Evolutionary conservation across 1,139 yeast species (phyloP).

Genomic region (Suhomyces bolitotheri): DNA sequence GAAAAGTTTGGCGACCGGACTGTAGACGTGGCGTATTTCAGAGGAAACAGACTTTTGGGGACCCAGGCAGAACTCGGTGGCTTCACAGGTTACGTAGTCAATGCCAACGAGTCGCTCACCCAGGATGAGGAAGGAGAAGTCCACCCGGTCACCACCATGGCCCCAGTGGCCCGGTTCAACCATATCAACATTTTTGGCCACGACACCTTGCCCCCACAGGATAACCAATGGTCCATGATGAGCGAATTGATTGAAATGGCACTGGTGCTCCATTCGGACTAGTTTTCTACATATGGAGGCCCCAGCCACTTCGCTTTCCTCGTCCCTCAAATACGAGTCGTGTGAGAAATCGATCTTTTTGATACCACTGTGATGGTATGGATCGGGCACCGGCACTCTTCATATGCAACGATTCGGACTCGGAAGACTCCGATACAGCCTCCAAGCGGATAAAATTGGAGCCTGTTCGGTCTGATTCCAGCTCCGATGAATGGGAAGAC

Average conservation of each 20-base stretch:
- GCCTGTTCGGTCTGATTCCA: conserved; percentile 11
- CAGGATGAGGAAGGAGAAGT: conserved; percentile 17
- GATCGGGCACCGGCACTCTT: conserved; percentile 13
- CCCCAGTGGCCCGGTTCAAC: conserved; percentile 35
- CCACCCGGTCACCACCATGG: conserved; percentile 29
- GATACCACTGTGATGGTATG: no score
- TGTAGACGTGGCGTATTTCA: conserved; percentile 33
- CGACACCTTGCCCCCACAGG: conserved; percentile 33
- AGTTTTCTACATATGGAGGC: no score
- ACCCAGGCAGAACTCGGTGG: conserved; percentile 23
- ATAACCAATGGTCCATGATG: conserved; percentile 36
- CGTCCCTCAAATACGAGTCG: no score
- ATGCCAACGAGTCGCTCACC: conserved; percentile 32
- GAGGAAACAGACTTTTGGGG: conserved; percentile 44
- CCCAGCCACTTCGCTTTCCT: no score
- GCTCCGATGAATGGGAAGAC: conserved; percentile 26
- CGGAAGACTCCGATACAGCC: conserved; percentile 3
- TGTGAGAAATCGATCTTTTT: no score
- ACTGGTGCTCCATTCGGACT: conserved; percentile 29
- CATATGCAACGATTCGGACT: conserved; percentile 9
- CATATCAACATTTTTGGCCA: conserved; percentile 40
- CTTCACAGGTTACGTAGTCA: conserved; percentile 33
- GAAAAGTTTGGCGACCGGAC: conserved; percentile 19
- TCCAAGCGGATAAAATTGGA: conserved; percentile 7
- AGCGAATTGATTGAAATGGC: conserved; percentile 38